These are phyloP conservation scores for Sporothrix mexicana DNA, from an alignment of 2,329 filamentous ascomycete species.

Conservation along the genomic window DNA sequence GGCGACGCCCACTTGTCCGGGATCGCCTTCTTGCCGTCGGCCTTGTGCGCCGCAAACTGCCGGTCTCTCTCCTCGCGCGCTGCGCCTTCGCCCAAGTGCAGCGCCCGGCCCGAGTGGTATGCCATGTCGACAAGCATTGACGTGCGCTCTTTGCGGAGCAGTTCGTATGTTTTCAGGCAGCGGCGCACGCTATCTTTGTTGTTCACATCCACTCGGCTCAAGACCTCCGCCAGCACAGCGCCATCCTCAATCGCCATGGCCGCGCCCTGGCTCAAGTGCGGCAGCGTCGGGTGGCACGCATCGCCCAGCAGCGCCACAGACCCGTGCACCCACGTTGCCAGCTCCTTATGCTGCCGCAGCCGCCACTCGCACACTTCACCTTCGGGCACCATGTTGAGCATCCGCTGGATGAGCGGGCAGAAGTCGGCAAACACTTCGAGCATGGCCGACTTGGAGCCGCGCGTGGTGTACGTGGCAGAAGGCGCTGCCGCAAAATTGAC, in stretches of 20 bases:
- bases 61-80: slow-evolving; percentile 65
- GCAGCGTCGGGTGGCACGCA: slow-evolving; percentile 70
- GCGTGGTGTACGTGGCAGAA: slow-evolving; percentile 66
- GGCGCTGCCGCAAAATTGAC: slow-evolving; percentile 63
- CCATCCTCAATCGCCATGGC: slow-evolving; percentile 73
- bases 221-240: slow-evolving; percentile 61
- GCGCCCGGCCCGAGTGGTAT: slow-evolving; percentile 56
- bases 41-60: slow-evolving; percentile 58
- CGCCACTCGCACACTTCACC: slow-evolving; percentile 70
- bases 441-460: slow-evolving; percentile 66
- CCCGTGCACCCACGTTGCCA: slow-evolving; percentile 64
- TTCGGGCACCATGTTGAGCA: slow-evolving; percentile 66
- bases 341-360: slow-evolving; percentile 61
- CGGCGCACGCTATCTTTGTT: slow-evolving; percentile 50
- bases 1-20: slow-evolving; percentile 75
- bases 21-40: slow-evolving; percentile 53
- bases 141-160: slow-evolving; percentile 61
- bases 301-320: slow-evolving; percentile 65
- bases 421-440: slow-evolving; percentile 66
- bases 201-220: slow-evolving; percentile 47
- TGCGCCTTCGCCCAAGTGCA: slow-evolving; percentile 64
- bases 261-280: slow-evolving; percentile 70
- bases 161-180: slow-evolving; percentile 61
- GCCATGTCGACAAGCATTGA: slow-evolving; percentile 60
- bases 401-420: slow-evolving; percentile 62